Base-by-base conservation (phyloP, 2,329 filamentous ascomycete species). In the Xylaria arbuscula region DNA sequence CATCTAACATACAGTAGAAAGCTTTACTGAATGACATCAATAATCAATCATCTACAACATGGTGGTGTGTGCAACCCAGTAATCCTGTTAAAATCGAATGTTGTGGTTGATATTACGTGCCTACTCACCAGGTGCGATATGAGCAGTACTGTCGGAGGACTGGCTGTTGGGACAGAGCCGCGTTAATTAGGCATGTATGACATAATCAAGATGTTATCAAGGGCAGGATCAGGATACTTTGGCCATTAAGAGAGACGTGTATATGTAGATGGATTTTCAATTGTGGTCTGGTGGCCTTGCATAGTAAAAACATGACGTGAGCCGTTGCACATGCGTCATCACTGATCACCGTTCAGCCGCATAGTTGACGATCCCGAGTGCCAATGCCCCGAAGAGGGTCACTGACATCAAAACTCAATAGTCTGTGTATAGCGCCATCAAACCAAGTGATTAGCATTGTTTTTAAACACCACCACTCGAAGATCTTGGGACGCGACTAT, bases 311-410 rank as follows among this genome's bases (percentile, higher is more conserved):
- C 56, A 50, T 64, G 55, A 51, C 45, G 61, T 45, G 61, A 57
- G 22, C 22, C 5, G 42, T 65, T 24, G 17, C 51, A 53, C 38
- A 47, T 66, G 58, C 62, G 58, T 66, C 53, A 62, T 61, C 6
- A 13, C 8, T 24, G 13, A 62, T 61, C 6, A 9, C 8, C 22
- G 13, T 62, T 66, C 38, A 68, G 66, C 62, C 58, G 58, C 57
- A 62, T 36, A 1, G 38, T 24, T 15, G 51, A 54, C 38, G 42
- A 36, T 53, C 63, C 40, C 13, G 9, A 15, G 34, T 28, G 32
- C 15, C 34, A 11, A 32, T 34, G 2, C 42, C 56, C 42, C n/a
- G 28, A 64, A 45, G 10, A 15, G 22, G 45, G 51, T 57, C 38
- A 45, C 22, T 54, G 32, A 19, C 61, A 51, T 40, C 7, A 15